Evolutionary conservation across 192 early-diverging fungal species (phyloP).

Genomic region (Backusella australiensis): DNA sequence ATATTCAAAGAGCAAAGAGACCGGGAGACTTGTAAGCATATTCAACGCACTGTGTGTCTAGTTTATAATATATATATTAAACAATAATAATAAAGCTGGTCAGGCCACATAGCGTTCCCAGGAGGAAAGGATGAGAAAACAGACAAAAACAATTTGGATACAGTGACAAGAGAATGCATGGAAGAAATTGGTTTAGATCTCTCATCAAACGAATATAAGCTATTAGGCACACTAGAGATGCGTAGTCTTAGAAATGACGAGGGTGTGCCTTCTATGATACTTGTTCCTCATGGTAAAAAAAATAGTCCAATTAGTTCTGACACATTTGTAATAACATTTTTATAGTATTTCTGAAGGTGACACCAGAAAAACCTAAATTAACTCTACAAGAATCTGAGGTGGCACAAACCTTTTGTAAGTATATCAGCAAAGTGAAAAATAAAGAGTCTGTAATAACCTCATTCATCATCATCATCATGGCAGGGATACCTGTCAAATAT

Average conservation of each 20-base stretch:
- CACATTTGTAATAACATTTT: not conserved
- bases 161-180: conserved; percentile 23
- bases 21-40: conserved; percentile 20
- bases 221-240: conserved; percentile 20
- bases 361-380: conserved; percentile 20
- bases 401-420: conserved; percentile 18
- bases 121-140: conserved; percentile 29
- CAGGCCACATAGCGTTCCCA: conserved; percentile 31
- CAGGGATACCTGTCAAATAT: conserved; percentile 16
- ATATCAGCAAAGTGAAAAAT: not conserved
- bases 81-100: conserved; percentile 19
- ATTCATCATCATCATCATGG: not conserved
- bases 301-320: not conserved
- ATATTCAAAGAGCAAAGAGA: conserved; percentile 30
- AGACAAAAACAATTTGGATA: conserved; percentile 25
- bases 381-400: conserved; percentile 23
- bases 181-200: conserved; percentile 36
- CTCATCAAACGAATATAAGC: conserved; percentile 10
- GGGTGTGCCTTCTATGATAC: conserved; percentile 5
- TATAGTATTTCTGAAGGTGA: conserved; percentile 25
- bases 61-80: no score
- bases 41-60: not conserved
- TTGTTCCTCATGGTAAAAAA: conserved; percentile 29
- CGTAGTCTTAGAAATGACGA: conserved; percentile 8
- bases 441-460: not conserved